These are phyloP conservation scores for Antitrichia curtipendula DNA, from an alignment of 225 moss, liverwort and hornwort genomes.

Conservation along the genomic window DNA sequence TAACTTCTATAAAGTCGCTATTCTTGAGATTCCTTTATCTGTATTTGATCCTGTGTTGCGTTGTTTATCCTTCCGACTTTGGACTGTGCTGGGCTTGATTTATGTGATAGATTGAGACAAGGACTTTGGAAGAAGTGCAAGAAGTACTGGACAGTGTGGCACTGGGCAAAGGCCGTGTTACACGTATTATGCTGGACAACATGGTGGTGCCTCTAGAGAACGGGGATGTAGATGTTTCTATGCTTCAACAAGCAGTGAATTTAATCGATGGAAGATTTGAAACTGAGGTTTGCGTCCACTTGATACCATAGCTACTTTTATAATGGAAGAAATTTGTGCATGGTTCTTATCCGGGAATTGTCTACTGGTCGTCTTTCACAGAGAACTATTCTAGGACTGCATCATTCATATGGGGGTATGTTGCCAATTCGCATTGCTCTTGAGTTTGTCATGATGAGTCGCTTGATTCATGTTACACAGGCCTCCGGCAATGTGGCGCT, in stretches of 20 bases:
- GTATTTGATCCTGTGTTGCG: not conserved
- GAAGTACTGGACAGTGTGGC: slow-evolving; percentile 59
- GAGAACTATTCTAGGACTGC: not conserved
- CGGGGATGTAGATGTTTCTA: slow-evolving; percentile 66
- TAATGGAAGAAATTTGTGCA: not conserved
- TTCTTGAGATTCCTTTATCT: not conserved
- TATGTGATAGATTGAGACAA: slow-evolving; percentile 64
- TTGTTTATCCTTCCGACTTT: not conserved
- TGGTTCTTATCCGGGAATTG: not conserved
- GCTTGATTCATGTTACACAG: slow-evolving; percentile 8
- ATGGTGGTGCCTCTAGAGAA: slow-evolving; percentile 63
- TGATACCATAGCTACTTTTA: not conserved
- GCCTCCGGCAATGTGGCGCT: slow-evolving; percentile 92
- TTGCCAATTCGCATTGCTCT: not conserved
- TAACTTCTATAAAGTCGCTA: not conserved
- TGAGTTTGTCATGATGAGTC: not conserved
- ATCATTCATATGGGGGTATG: not conserved
- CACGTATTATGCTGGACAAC: slow-evolving; percentile 89
- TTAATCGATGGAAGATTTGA: slow-evolving; percentile 67
- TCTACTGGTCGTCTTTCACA: not conserved
- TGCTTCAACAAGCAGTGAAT: slow-evolving; percentile 66
- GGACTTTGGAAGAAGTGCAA: slow-evolving; percentile 80
- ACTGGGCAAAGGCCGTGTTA: slow-evolving; percentile 64
- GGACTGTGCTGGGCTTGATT: not conserved
- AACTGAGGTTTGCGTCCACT: slow-evolving; percentile 52